Percentiles rank a stretch among this genome's conserved stretches.
Evolutionary conservation across 1,284 basidiomycete species (phyloP).

Genomic region (Ceratorhiza oryzae-sativae): DNA sequence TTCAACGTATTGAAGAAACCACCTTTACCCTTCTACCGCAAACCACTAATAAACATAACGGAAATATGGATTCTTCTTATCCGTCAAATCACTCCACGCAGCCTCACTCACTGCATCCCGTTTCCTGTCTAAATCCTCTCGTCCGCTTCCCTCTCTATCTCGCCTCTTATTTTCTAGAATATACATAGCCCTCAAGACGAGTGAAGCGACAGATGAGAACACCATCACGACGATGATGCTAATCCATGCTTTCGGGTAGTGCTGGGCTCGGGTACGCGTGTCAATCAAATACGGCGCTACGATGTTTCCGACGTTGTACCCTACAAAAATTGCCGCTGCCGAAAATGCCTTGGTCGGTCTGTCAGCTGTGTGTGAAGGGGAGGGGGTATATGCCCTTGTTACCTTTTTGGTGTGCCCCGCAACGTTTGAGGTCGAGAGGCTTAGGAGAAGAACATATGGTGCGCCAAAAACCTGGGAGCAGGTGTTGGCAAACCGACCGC

Average conservation of each 20-base stretch:
- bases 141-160: slow-evolving; percentile 38
- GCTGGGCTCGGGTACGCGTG: slow-evolving; percentile 43
- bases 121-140: slow-evolving; percentile 42
- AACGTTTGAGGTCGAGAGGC: slow-evolving; percentile 54
- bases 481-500: slow-evolving; percentile 20
- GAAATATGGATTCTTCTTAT: slow-evolving; percentile 45
- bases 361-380: background rate
- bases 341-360: slow-evolving; percentile 7
- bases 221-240: slow-evolving; percentile 53
- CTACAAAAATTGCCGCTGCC: slow-evolving; percentile 26
- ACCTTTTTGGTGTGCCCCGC: slow-evolving; percentile 57
- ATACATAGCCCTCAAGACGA: slow-evolving; percentile 50
- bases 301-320: slow-evolving; percentile 51
- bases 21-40: slow-evolving; percentile 44
- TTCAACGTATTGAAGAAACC: slow-evolving; percentile 6
- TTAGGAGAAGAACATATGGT: slow-evolving; percentile 56
- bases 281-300: slow-evolving; percentile 49
- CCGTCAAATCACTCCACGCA: slow-evolving; percentile 44
- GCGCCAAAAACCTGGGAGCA: slow-evolving; percentile 54
- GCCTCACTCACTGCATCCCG: slow-evolving; percentile 30
- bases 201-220: slow-evolving; percentile 46
- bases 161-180: slow-evolving; percentile 50
- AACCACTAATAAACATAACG: slow-evolving; percentile 44
- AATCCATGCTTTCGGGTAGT: slow-evolving; percentile 57
- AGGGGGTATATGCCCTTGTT: slow-evolving; percentile 37